phyloP scores from a whole-genome alignment of 1,284 basidiomycete species.

The Cystobasidium slooffiae region DNA sequence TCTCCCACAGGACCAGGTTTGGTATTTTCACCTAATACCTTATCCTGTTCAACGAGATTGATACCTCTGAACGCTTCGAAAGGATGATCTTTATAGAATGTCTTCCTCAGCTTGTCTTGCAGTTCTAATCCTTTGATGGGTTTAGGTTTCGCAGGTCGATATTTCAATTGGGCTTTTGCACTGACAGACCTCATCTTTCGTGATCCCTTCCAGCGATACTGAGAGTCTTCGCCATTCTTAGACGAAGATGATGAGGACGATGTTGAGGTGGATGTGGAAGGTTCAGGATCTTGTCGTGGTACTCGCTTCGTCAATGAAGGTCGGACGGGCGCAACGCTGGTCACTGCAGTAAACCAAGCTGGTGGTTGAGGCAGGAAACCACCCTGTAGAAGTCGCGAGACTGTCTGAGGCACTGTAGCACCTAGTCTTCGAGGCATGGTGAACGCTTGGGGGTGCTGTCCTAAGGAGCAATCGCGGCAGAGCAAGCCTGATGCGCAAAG shows the following conservation, averaged over 20 bases:
- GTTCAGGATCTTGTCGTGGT: slow-evolving; percentile 23
- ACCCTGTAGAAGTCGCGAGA: slow-evolving; percentile 39
- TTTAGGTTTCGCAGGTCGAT: slow-evolving; percentile 30
- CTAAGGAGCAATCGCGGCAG: too few relatives aligned
- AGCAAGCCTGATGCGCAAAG: too few relatives aligned
- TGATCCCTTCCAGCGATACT: slow-evolving; percentile 26
- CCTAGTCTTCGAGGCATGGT: slow-evolving; percentile 41
- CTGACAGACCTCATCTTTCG: slow-evolving; percentile 10
- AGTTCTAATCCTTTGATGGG: slow-evolving; percentile 31
- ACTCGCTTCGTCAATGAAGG: slow-evolving; percentile 28
- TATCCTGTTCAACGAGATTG: slow-evolving; percentile 70
- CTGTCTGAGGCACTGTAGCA: slow-evolving; percentile 35
- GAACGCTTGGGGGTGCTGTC: too few relatives aligned
- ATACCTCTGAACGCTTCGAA: slow-evolving; percentile 88
- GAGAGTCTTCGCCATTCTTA: background rate
- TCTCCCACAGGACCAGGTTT: slow-evolving; percentile 65
- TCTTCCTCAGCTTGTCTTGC: slow-evolving; percentile 82
- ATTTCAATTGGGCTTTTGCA: slow-evolving; percentile 12
- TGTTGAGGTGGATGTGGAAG: slow-evolving; percentile 21
- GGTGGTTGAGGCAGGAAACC: slow-evolving; percentile 35
- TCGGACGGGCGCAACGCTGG: slow-evolving; percentile 33
- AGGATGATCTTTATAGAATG: slow-evolving; percentile 95
- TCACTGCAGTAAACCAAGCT: slow-evolving; percentile 40
- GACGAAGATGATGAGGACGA: slow-evolving; percentile 11
- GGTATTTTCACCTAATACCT: slow-evolving; percentile 62